These are phyloP conservation scores for Russula ochroleuca DNA, from an alignment of 768 basidiomycete genomes.

Conservation along the genomic window DNA sequence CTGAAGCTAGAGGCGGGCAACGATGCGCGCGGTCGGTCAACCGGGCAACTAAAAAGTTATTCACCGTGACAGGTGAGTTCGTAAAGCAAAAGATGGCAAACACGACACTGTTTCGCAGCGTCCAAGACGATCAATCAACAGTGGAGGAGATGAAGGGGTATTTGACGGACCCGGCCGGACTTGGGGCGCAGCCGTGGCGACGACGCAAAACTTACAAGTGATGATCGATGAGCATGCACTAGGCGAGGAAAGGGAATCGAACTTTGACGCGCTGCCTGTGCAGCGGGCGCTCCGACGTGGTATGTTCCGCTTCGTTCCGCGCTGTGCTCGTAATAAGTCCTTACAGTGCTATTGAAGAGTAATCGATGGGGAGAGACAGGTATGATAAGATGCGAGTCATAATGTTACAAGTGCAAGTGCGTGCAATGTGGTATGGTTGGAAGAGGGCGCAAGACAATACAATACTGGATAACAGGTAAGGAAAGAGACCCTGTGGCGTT, in stretches of 20 bases:
- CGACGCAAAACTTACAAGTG: not conserved
- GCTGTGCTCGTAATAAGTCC: not conserved
- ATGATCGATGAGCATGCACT: no score
- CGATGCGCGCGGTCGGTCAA: no score
- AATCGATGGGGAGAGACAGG: constrained; percentile 13
- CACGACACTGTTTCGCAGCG: not conserved
- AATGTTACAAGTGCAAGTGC: constrained; percentile 30
- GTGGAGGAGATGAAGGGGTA: no score
- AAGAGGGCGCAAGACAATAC: not conserved
- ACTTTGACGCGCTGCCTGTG: not conserved
- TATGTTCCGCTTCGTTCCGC: not conserved
- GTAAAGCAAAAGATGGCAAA: not conserved
- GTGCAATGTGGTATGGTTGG: constrained; percentile 9
- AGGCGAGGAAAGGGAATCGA: not conserved
- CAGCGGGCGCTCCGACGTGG: not conserved
- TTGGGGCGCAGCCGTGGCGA: not conserved
- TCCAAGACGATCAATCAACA: no score
- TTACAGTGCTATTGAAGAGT: constrained; percentile 11
- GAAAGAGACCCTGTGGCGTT: not conserved
- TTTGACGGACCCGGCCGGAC: not conserved
- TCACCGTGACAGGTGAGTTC: no score
- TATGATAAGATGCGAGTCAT: constrained; percentile 27
- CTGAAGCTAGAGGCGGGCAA: no score
- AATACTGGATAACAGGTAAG: not conserved
- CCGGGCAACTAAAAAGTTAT: no score